A percentile compares a stretch with the other conserved stretches of the same genome.
Evolutionary conservation across 768 basidiomycete genomes (phyloP).

Genomic region (Pleurotus pulmonarius): DNA sequence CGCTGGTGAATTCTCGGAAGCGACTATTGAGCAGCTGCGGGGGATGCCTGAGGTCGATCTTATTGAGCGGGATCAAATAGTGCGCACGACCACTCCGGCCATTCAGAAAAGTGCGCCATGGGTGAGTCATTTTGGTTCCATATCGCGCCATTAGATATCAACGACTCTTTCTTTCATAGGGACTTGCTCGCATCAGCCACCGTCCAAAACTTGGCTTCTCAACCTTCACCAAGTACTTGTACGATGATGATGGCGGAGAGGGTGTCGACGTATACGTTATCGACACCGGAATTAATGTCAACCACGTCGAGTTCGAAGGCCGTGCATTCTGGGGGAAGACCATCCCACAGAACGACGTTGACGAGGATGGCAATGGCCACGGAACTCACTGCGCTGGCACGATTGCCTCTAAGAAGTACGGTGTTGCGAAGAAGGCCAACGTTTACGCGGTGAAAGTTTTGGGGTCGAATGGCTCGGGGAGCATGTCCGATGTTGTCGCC

Average conservation of each 20-base stretch:
- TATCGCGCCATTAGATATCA: neutral
- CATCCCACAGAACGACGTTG: slow-evolving; percentile 76
- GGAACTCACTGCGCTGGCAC: slow-evolving; percentile 95
- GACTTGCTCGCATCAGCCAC: slow-evolving; percentile 94
- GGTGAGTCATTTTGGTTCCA: slow-evolving; percentile 46
- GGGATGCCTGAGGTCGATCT: slow-evolving; percentile 86
- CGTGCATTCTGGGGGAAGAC: slow-evolving; percentile 94
- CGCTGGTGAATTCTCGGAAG: slow-evolving; percentile 70
- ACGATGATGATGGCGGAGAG: slow-evolving; percentile 69
- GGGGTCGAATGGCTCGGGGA: slow-evolving; percentile 90
- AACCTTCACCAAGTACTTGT: slow-evolving; percentile 84
- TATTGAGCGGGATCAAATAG: slow-evolving; percentile 91
- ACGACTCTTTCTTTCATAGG: slow-evolving; percentile 40
- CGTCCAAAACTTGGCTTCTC: slow-evolving; percentile 66
- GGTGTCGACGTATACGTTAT: slow-evolving; percentile 92
- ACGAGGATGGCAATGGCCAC: slow-evolving; percentile 93
- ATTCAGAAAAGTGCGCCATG: slow-evolving; percentile 77
- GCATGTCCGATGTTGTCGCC: slow-evolving; percentile 89
- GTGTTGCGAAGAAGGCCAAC: slow-evolving; percentile 92
- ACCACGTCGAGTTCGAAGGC: slow-evolving; percentile 84
- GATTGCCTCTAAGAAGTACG: slow-evolving; percentile 89
- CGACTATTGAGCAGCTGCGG: slow-evolving; percentile 73
- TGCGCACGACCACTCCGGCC: slow-evolving; percentile 57
- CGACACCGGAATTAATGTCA: slow-evolving; percentile 86
- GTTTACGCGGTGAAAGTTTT: slow-evolving; percentile 91